Conservation (phyloP, 208 protist species). For the Blechomonas ayalai region DNA sequence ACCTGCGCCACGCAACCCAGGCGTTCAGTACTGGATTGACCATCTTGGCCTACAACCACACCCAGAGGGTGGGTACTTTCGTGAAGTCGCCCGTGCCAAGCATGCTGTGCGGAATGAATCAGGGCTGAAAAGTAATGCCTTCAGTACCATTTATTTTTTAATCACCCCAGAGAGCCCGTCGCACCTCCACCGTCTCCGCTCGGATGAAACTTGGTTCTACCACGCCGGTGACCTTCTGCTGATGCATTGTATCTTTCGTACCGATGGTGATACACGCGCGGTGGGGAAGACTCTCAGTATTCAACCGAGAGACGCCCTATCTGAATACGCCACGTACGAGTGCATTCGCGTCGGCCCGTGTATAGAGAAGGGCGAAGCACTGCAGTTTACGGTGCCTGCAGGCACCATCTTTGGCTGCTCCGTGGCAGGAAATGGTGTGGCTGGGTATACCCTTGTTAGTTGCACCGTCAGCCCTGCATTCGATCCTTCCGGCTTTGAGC, state of each 20-base stretch:
- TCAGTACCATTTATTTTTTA: constrained; percentile 52
- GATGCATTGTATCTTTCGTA: constrained; percentile 26
- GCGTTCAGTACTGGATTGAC: constrained; percentile 38
- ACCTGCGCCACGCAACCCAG: too few relatives aligned
- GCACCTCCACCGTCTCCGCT: constrained; percentile 41
- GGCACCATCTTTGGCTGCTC: constrained; percentile 39
- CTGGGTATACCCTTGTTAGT: constrained; percentile 36
- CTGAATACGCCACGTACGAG: constrained; percentile 20
- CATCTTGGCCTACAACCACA: constrained; percentile 28
- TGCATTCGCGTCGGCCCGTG: constrained; percentile 13
- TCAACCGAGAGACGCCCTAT: neutral
- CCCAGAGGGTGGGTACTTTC: constrained; percentile 37
- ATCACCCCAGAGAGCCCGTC: constrained; percentile 33
- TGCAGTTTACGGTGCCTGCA: constrained; percentile 43
- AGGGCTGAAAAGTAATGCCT: constrained; percentile 11
- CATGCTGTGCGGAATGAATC: constrained; percentile 15
- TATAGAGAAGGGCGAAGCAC: constrained; percentile 19
- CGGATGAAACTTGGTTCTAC: constrained; percentile 41
- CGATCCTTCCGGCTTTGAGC: constrained; percentile 33
- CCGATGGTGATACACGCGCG: constrained; percentile 14
- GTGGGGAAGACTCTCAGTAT: neutral
- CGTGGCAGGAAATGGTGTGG: constrained; percentile 7
- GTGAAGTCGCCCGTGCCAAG: constrained; percentile 12
- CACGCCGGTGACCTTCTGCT: constrained; percentile 34
- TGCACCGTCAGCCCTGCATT: constrained; percentile 43